Base-by-base conservation (phyloP, 176 grass and related monocot species). In the Themeda triandra region DNA sequence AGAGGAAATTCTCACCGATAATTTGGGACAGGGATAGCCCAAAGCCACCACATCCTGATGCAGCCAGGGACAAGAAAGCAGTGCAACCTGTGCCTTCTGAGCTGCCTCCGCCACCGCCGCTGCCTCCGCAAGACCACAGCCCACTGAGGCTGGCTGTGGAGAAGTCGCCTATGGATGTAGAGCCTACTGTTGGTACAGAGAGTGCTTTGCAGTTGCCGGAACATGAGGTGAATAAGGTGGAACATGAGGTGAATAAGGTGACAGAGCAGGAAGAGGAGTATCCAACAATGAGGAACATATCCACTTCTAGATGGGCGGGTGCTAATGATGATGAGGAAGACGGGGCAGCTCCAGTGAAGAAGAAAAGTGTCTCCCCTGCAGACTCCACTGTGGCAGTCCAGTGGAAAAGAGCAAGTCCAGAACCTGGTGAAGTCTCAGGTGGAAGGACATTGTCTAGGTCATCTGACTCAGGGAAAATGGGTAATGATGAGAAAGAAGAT, bases 1-100 rank as follows among this genome's bases (percentile, higher is more conserved):
- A 96, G 87, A 86, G 96, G 69, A 99, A 99, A 83, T 96, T 94
- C 54, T 99, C 96, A 0, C 96, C 96, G 0, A 99, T 99, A 81
- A 89, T 99, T 41, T 99, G 96, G 96, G 96, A 99, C 66, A 89
- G 89, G 77, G 92, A 91, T 86, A 89, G 84, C 56, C 66, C 44
- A 63, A 95, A 92, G 59, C 75, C 37, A 6, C 65, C 72, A 8
- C 81, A 40, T 84, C 65, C 80, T 70, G 79, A 66, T 66, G 67
- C 30, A 27, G 4, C 65, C 2, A 84, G 30, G 73, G 69, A 17
- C 73, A 95, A 76, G 58, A 88, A 67, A 53, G 66, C 24, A 13
- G n/a, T 70, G 13, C 69, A 80, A n/a, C 32, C 75, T 7, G 71
- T 71, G 59, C 69, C 74, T 71, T 73, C 66, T 29, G 48, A 85